Base-by-base conservation (phyloP, 139 green algal species). In the Coelastrella sp. region DNA sequence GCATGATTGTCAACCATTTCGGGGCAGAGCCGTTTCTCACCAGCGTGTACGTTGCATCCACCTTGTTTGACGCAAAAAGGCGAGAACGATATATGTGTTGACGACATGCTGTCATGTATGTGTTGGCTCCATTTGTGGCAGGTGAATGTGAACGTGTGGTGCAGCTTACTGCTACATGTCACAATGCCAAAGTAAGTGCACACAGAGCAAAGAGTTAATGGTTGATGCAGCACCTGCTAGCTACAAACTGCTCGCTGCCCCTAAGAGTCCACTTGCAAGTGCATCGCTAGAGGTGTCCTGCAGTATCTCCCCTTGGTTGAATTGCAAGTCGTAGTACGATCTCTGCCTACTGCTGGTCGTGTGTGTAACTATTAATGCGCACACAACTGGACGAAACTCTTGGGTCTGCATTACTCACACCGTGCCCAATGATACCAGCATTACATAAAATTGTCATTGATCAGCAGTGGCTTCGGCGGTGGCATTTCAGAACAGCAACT, bases 71-170 rank as follows among this genome's bases (percentile, higher is more conserved):
- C 61, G 11, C 11, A 71, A 0, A 10, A 71, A 3, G 8, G 61
- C 11, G 61, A 19, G 10, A 71, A 10, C 11, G 3, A 13, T 71
- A 13, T 71, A 13, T 71, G 11, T 71, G 22, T 76, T 22, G 68
- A 14, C 17, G 16, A 22, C 16, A 47, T 32, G 16, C 68, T 76
- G 68, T 17, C 94, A 14, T 91, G 94, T 56, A n/a, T 79, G 65
- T 91, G 92, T 83, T 95, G 92, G 83, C 81, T 95, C 60, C 86
- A 92, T 73, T 91, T 87, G 3, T 93, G 91, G 58, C 92, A 94
- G 86, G 90, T 94, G 61, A 92, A 94, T 77, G 76, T 93, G 22
- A 93, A 94, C 60, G 89, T 94, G 3, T 93, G 89, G 91, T 91
- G 88, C 23, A 74, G 91, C 59, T 86, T 93, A 23, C 23, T 92